Evolutionary conservation across 23 red algal genomes (phyloP), one percentile per base, ranked within the genome.

Genomic region (Agarophyton chilense): DNA sequence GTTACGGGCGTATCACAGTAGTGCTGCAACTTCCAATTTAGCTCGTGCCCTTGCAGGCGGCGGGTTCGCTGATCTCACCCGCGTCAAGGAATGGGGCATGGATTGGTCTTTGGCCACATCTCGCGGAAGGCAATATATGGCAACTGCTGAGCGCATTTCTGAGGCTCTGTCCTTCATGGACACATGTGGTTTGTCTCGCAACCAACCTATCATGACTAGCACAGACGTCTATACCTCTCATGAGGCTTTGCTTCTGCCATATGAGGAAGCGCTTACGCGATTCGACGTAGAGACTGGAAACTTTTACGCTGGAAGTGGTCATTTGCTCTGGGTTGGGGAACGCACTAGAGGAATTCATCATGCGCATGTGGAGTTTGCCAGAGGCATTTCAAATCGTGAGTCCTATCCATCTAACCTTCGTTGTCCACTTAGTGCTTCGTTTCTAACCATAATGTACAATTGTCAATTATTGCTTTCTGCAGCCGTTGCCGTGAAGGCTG

Each of bases 261-360:
- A 99, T 58, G 97, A 99, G 82, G 53, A 99, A 61, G 83, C 97
- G 11, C 52, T 99, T 34, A 89, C 82, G 17, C 79, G 97, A 36
- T 79, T 56, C 42, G 93, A 90, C 73, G 50, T 49, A 43, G 45
- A 77, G 47, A 99, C 90, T 19, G 97, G 90, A 7, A 89, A 94
- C 77, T 86, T 76, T 65, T 99, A 94, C 78, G 89, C 84, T 0
- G 89, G 93, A 40, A 96, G 93, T 34, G 97, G 89, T n/a, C 93
- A 99, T 86, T 83, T 99, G 33, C 38, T 99, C 9, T 99, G 97
- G 97, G 73, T 95, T 45, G 97, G 97, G 11, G 97, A 99, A 53
- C 97, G 97, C 35, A 99, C 97, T 53, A 64, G 97, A 31, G 93
- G 95, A 28, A 86, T 93, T 45, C 81, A 99, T 60, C 91, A 92